Conservation (phyloP, 768 basidiomycete species). For the Galerina sulciceps region DNA sequence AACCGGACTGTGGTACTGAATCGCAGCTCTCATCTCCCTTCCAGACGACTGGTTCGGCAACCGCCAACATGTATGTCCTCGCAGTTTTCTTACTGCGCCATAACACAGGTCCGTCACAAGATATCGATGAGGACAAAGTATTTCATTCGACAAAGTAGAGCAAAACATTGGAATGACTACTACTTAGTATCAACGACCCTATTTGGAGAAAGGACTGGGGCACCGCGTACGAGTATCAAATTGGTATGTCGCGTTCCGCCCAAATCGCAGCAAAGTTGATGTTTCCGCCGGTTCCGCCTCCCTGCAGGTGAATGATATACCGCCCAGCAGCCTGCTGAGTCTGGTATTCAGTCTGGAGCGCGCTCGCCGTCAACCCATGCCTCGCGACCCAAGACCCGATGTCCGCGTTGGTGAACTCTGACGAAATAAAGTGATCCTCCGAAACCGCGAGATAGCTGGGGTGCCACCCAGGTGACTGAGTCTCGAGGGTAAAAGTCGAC, state of each 20-base stretch:
- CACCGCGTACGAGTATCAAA: too few relatives aligned
- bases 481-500: neutral
- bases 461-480: neutral
- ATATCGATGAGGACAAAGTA: too few relatives aligned
- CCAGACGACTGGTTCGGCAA: too few relatives aligned
- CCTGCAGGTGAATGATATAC: conserved; percentile 6
- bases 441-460: neutral
- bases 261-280: neutral
- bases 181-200: too few relatives aligned
- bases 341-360: conserved; percentile 1
- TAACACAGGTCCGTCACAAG: too few relatives aligned
- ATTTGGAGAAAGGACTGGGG: too few relatives aligned
- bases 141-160: too few relatives aligned
- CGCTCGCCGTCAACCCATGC: conserved; percentile 1
- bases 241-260: conserved; percentile 1
- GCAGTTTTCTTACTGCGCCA: too few relatives aligned
- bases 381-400: conserved; percentile 5
- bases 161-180: too few relatives aligned
- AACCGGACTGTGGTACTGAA: too few relatives aligned
- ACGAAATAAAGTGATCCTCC: conserved; percentile 2
- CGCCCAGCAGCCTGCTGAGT: neutral
- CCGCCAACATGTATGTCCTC: too few relatives aligned
- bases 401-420: neutral
- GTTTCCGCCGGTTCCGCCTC: conserved; percentile 2
- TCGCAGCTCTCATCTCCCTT: too few relatives aligned